phyloP scores from a whole-genome alignment of 805 yeast genomes.

The Brettanomyces sp. region DNA sequence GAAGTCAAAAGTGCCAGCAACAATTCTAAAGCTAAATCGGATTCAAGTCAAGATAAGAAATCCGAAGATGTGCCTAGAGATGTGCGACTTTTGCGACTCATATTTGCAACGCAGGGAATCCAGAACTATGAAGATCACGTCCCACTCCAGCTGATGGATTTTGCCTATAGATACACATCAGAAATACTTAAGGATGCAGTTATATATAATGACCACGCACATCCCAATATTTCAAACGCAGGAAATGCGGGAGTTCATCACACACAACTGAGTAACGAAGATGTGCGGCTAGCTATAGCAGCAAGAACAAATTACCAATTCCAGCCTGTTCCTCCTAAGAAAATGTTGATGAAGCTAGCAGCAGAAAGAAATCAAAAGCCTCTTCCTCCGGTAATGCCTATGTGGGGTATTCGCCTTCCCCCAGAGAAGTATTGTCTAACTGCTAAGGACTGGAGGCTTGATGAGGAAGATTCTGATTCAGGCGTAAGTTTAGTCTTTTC shows the following conservation, averaged over 20 bases:
- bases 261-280: slow-evolving; percentile 70
- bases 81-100: slow-evolving; percentile 79
- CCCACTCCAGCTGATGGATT: slow-evolving; percentile 92
- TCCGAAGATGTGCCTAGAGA: slow-evolving; percentile 64
- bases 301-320: slow-evolving; percentile 94
- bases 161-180: slow-evolving; percentile 83
- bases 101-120: slow-evolving; percentile 89
- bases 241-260: slow-evolving; percentile 26
- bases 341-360: slow-evolving; percentile 80
- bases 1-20: not conserved
- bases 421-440: slow-evolving; percentile 96
- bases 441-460: slow-evolving; percentile 59
- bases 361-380: slow-evolving; percentile 84
- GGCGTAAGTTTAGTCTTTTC: not conserved
- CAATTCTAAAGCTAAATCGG: not conserved
- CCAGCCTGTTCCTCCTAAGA: slow-evolving; percentile 93
- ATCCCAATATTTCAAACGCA: slow-evolving; percentile 28
- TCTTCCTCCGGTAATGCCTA: slow-evolving; percentile 83
- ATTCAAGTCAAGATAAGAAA: slow-evolving; percentile 1
- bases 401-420: slow-evolving; percentile 89
- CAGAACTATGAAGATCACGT: slow-evolving; percentile 92
- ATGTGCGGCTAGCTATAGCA: slow-evolving; percentile 83
- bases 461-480: slow-evolving; percentile 2
- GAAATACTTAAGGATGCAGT: slow-evolving; percentile 85
- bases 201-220: slow-evolving; percentile 78